Base-by-base conservation (phyloP, 768 basidiomycete species). In the Gymnopilus junonius region DNA sequence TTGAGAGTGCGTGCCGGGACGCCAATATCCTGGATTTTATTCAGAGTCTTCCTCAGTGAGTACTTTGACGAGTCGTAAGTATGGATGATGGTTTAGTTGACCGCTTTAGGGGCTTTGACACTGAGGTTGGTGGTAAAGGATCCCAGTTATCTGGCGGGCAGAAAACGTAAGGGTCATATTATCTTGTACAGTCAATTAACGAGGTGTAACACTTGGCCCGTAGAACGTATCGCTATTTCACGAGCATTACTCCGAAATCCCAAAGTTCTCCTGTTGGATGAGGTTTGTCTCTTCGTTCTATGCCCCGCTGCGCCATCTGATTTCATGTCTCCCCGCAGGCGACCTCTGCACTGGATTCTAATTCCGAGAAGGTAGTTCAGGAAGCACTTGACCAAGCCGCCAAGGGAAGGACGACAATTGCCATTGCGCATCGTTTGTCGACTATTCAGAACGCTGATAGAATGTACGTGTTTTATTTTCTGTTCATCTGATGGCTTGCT, bases 281-380 rank as follows among this genome's bases (percentile, higher is more conserved):
- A 96, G 73, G 79, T 77, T 39, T 43, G 70, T 65, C 35, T 35
- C 67, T 25, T 31, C 31, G 23, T 53, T 64, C 12, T 63, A 63
- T 23, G 25, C 10, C 6, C 21, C 5, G 6, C 5, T 35, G 5
- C 0, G 4, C 20, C 14, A 0, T 42, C 27, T 29, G 35, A 46
- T 42, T 63, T 21, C 57, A 50, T 21, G 50, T 21, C 53, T 51
- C 2, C 34, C 14, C 59, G 46, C 64, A 82, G 77, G 94, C 94
- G 7, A 95, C 94, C 0, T 94, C 93, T 34, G 94, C 95, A 1
- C 83, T 97, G 29, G 95, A 96, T 73, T 93, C 92, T 4, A 89
- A 88, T 68, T 94, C 92, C n/a, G 96, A 97, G 76, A 94, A 93
- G 74, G 90, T 99, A 48, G 97, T 99, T 5, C 97, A 99, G 70